These are phyloP conservation scores for Sclerotiophoma versabilis DNA, from an alignment of 2,329 filamentous ascomycete genomes.

Conservation along the genomic window DNA sequence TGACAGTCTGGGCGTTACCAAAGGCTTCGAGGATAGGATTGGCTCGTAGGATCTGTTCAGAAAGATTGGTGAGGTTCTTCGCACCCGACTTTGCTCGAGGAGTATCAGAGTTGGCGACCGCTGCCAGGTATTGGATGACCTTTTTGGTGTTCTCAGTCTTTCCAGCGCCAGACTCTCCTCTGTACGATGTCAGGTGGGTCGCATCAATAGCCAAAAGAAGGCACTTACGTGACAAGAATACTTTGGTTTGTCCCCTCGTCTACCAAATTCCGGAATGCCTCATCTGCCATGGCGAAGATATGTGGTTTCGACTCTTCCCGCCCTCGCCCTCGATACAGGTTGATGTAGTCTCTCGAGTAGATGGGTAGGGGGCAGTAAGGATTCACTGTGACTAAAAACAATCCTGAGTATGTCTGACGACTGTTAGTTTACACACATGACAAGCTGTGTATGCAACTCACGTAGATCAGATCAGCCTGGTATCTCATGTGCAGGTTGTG, in stretches of 20 bases:
- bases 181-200: constrained; percentile 36
- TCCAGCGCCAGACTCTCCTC: constrained; percentile 93
- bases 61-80: constrained; percentile 81
- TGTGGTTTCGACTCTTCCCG: constrained; percentile 96
- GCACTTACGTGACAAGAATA: constrained; percentile 82
- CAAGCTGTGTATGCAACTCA: constrained; percentile 44
- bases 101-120: constrained; percentile 86
- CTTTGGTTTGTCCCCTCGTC: constrained; percentile 97
- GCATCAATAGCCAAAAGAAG: background rate
- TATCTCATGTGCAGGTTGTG: constrained; percentile 97
- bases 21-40: constrained; percentile 98
- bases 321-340: constrained; percentile 93
- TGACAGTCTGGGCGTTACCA: constrained; percentile 95
- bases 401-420: constrained; percentile 84
- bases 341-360: constrained; percentile 95
- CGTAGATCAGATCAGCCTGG: constrained; percentile 91
- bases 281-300: constrained; percentile 96
- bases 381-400: constrained; percentile 97
- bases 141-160: constrained; percentile 99
- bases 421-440: constrained; percentile 1
- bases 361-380: constrained; percentile 95
- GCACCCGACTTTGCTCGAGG: constrained; percentile 65
- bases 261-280: constrained; percentile 93
- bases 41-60: constrained; percentile 92
- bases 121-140: constrained; percentile 97